Conservation (phyloP, 139 green algal species). For the Dunaliella sp. region DNA sequence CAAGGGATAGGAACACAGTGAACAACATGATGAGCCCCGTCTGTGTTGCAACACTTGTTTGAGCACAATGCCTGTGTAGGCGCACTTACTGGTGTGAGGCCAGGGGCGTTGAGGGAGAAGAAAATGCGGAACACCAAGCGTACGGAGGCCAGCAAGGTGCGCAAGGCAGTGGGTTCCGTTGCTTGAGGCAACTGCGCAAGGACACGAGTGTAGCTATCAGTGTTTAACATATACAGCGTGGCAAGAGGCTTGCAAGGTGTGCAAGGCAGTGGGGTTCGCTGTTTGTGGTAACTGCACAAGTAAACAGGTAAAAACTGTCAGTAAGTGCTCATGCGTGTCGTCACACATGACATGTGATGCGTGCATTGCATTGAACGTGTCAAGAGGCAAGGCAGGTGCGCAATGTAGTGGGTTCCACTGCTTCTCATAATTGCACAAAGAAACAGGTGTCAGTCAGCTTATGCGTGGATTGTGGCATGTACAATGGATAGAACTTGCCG, state of each 20-base stretch:
- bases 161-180: conserved; percentile 32
- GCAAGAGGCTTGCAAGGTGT: conserved; percentile 61
- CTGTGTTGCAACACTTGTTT: too few species aligned
- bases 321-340: too few species aligned
- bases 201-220: too few species aligned
- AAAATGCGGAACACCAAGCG: conserved; percentile 82
- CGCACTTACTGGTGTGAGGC: conserved; percentile 80
- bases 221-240: too few species aligned
- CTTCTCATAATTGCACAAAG: too few species aligned
- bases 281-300: conserved; percentile 3
- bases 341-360: too few species aligned
- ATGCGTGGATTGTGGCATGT: too few species aligned
- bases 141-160: conserved; percentile 60
- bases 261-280: conserved; percentile 31
- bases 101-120: conserved; percentile 90
- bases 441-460: too few species aligned
- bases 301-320: too few species aligned
- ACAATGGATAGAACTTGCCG: too few species aligned
- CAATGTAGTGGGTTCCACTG: conserved; percentile 29
- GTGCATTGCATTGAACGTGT: too few species aligned
- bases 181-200: background rate
- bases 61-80: background rate
- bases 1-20: conserved; percentile 93
- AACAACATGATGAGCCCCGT: too few species aligned
- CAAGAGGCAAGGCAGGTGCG: conserved; percentile 60